phyloP scores from a whole-genome alignment of 352 stramenopile genomes.

The Phytophthora pisi region DNA sequence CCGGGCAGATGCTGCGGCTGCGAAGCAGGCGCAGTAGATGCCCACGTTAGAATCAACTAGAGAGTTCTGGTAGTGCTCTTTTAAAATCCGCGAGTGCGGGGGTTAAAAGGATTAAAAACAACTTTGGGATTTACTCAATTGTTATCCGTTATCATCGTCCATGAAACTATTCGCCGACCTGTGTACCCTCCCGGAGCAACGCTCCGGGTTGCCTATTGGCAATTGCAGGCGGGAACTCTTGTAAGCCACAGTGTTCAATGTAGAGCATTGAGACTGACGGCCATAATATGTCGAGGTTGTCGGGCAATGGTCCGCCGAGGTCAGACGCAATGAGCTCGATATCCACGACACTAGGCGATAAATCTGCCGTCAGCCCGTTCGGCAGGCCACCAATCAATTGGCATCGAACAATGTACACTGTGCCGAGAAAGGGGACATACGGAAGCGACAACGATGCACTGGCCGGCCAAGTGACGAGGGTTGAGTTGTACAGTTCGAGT shows the following conservation, averaged over 20 bases:
- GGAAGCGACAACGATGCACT: slow-evolving; percentile 30
- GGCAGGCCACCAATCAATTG: slow-evolving; percentile 22
- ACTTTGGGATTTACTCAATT: no score
- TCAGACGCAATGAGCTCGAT: slow-evolving; percentile 39
- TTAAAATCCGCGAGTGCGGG: no score
- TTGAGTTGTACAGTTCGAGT: slow-evolving; percentile 57
- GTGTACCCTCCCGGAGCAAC: no score
- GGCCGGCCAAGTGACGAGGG: slow-evolving; percentile 38
- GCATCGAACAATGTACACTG: slow-evolving; percentile 42
- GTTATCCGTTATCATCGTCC: no score
- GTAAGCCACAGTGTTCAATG: slow-evolving; percentile 44
- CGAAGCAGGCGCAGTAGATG: no score
- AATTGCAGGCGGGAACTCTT: slow-evolving; percentile 39
- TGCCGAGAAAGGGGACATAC: slow-evolving; percentile 28
- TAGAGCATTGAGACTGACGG: slow-evolving; percentile 38
- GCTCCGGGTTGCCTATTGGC: no score
- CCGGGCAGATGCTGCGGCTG: no score
- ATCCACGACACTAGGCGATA: slow-evolving; percentile 36
- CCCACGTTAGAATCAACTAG: no score
- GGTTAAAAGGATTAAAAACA: no score
- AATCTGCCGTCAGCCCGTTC: slow-evolving; percentile 38
- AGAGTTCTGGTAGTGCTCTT: no score
- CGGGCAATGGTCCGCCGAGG: slow-evolving; percentile 24
- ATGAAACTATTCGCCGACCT: no score
- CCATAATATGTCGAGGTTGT: slow-evolving; percentile 41